Conservation (phyloP, 2,329 filamentous ascomycete genomes). For the Sordariomycetes sp. region DNA sequence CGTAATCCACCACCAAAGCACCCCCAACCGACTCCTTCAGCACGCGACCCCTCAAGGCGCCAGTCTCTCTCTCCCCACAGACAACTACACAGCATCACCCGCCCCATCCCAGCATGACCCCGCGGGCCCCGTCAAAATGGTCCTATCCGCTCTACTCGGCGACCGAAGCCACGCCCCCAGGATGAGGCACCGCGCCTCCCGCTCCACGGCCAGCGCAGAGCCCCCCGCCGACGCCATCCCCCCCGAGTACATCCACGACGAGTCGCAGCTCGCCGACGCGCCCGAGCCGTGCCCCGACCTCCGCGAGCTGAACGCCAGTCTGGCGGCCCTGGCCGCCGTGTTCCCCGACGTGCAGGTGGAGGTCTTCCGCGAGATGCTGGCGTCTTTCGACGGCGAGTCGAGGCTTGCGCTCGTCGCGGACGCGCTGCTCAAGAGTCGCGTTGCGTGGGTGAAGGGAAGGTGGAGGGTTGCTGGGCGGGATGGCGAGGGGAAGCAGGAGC, state of each 20-base stretch:
- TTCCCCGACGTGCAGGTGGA: slow-evolving; percentile 75
- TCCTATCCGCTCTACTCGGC: slow-evolving; percentile 2
- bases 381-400: slow-evolving; percentile 62
- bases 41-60: background rate
- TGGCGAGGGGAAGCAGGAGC: background rate
- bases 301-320: slow-evolving; percentile 54
- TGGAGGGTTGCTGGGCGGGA: slow-evolving; percentile 31
- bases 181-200: background rate
- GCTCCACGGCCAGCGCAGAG: background rate
- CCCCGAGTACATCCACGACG: slow-evolving; percentile 35
- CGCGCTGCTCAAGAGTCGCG: slow-evolving; percentile 57
- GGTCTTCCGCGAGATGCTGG: slow-evolving; percentile 71
- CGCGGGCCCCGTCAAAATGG: background rate
- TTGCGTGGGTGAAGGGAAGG: slow-evolving; percentile 57
- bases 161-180: slow-evolving; percentile 1
- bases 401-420: slow-evolving; percentile 66
- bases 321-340: slow-evolving; percentile 54
- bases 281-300: slow-evolving; percentile 46
- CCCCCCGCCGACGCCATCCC: background rate
- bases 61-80: background rate
- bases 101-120: background rate
- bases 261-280: slow-evolving; percentile 34
- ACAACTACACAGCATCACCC: background rate
- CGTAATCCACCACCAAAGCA: background rate
- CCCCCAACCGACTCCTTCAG: too few species aligned